phyloP scores from a whole-genome alignment of 2,329 filamentous ascomycete genomes.

The Trichoderma harzianum region DNA sequence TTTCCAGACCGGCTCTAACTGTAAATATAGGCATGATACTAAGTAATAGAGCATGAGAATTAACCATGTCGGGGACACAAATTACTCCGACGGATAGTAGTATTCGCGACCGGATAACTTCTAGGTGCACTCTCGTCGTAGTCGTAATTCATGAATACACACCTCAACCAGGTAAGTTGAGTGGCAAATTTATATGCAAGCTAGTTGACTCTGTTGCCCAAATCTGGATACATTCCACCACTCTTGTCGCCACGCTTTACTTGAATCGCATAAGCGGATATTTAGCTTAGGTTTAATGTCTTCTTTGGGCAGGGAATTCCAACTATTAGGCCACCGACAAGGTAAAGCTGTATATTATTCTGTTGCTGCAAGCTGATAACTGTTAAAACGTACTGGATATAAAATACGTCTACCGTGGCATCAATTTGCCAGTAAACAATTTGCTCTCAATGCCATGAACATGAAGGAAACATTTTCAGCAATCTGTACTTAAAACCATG shows the following conservation, averaged over 20 bases:
- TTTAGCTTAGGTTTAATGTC: background rate
- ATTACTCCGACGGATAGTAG: background rate
- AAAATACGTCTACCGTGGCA: background rate
- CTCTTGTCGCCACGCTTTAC: background rate
- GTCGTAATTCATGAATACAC: background rate
- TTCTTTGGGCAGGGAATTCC: background rate
- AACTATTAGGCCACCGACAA: background rate
- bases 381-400: background rate
- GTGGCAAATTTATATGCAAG: background rate
- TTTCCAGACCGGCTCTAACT: background rate
- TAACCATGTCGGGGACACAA: background rate
- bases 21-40: background rate
- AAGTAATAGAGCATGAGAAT: background rate
- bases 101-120: background rate
- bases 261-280: background rate
- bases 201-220: background rate
- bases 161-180: background rate
- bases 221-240: background rate
- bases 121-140: background rate
- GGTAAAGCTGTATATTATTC: background rate
- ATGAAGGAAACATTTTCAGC: background rate
- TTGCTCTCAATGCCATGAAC: background rate
- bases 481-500: background rate
- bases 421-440: background rate
- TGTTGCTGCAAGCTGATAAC: background rate